These are phyloP conservation scores for Bjerkandera adusta DNA, from an alignment of 1,284 basidiomycete species.

Conservation along the genomic window DNA sequence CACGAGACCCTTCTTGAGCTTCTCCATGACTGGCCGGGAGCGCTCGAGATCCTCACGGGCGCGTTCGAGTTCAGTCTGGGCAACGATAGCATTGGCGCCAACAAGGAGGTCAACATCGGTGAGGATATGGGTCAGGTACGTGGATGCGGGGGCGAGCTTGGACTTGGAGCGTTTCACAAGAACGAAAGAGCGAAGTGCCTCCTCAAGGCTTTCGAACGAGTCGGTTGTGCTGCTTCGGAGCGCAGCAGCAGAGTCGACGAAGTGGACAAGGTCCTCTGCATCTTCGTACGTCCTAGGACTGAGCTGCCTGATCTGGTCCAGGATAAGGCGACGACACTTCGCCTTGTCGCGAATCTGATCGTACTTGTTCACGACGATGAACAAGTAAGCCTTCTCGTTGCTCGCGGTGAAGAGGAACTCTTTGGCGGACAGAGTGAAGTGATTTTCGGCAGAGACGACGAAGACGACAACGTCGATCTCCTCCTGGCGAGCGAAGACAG, in stretches of 20 bases:
- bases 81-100: conserved; percentile 84
- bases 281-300: conserved; percentile 92
- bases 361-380: conserved; percentile 99
- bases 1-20: conserved; percentile 77
- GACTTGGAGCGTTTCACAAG: conserved; percentile 94
- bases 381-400: conserved; percentile 97
- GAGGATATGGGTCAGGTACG: conserved; percentile 88
- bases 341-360: conserved; percentile 96
- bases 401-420: conserved; percentile 94
- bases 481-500: conserved; percentile 93
- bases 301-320: conserved; percentile 94
- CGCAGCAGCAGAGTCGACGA: conserved; percentile 88
- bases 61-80: conserved; percentile 75
- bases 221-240: conserved; percentile 56
- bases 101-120: conserved; percentile 88
- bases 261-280: conserved; percentile 93
- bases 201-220: conserved; percentile 87
- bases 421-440: conserved; percentile 95
- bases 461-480: conserved; percentile 99
- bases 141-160: conserved; percentile 94
- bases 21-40: conserved; percentile 82
- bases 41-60: conserved; percentile 73
- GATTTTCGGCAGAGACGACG: conserved; percentile 97
- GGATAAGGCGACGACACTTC: conserved; percentile 85
- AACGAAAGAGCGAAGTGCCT: conserved; percentile 92